Evolutionary conservation across 768 basidiomycete genomes (phyloP).

Genomic region (Pisolithus microcarpus): DNA sequence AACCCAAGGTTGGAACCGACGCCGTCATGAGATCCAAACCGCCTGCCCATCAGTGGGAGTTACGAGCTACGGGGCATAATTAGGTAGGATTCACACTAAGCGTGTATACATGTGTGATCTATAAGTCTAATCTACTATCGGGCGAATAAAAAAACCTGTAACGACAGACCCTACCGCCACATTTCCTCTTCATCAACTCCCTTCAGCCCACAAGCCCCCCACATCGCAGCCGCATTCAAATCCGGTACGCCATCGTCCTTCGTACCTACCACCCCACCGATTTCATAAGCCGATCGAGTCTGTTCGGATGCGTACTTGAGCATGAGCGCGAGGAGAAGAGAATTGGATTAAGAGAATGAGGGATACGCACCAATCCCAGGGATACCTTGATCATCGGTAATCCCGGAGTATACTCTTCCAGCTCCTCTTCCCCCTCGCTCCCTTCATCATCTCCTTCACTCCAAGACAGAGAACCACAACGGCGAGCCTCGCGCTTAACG

Average conservation of each 20-base stretch:
- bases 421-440: slow-evolving; percentile 1
- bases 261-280: slow-evolving; percentile 37
- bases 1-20: no score
- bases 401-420: slow-evolving; percentile 42
- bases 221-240: slow-evolving; percentile 40
- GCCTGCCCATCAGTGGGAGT: no score
- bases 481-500: slow-evolving; percentile 22
- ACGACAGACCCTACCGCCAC: slow-evolving; percentile 1
- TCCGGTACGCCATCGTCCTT: slow-evolving; percentile 41
- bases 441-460: neutral
- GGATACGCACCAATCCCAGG: slow-evolving; percentile 43
- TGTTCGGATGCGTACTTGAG: slow-evolving; percentile 7
- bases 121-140: no score
- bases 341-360: neutral
- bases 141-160: no score
- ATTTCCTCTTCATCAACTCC: slow-evolving; percentile 30
- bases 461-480: neutral
- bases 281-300: slow-evolving; percentile 42
- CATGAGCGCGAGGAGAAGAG: neutral
- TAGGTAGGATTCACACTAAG: no score
- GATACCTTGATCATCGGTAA: slow-evolving; percentile 55
- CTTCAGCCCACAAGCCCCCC: slow-evolving; percentile 39
- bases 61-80: no score
- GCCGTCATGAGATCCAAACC: no score
- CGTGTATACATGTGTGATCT: no score